Evolutionary conservation across 768 basidiomycete species (phyloP).

Genomic region (Phaeolepiota aurea): DNA sequence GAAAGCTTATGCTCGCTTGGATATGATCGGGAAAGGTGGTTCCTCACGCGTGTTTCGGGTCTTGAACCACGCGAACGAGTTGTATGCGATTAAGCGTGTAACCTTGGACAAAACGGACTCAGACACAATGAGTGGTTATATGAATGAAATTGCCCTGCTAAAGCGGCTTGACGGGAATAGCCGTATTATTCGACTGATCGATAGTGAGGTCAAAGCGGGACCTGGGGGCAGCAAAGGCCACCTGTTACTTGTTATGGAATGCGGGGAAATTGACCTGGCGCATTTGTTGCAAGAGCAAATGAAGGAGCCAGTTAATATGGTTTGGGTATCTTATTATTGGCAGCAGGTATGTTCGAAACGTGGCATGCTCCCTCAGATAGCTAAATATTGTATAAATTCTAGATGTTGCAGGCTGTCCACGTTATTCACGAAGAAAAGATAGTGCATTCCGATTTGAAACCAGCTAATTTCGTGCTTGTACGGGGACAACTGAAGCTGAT

Average conservation of each 20-base stretch:
- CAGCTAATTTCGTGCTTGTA: slow-evolving; percentile 96
- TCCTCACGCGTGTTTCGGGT: slow-evolving; percentile 95
- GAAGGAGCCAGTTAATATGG: slow-evolving; percentile 81
- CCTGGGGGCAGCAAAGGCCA: slow-evolving; percentile 66
- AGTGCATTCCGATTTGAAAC: slow-evolving; percentile 96
- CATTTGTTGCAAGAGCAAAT: slow-evolving; percentile 76
- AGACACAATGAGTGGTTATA: slow-evolving; percentile 86
- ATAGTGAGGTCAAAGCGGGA: slow-evolving; percentile 77
- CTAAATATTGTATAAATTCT: slow-evolving; percentile 4
- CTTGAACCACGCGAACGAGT: slow-evolving; percentile 61
- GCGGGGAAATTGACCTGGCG: slow-evolving; percentile 90
- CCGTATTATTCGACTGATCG: slow-evolving; percentile 85
- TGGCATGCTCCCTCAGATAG: not conserved
- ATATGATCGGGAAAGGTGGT: slow-evolving; percentile 89
- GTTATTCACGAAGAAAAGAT: slow-evolving; percentile 98
- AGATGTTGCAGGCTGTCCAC: slow-evolving; percentile 99
- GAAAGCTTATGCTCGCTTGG: slow-evolving; percentile 74
- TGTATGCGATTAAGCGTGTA: slow-evolving; percentile 91
- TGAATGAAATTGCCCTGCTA: slow-evolving; percentile 92
- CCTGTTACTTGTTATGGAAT: slow-evolving; percentile 90
- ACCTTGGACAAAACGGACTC: slow-evolving; percentile 82
- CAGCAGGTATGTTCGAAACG: slow-evolving; percentile 60
- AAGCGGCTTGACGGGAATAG: slow-evolving; percentile 92
- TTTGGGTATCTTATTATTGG: slow-evolving; percentile 95
- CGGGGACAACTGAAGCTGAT: slow-evolving; percentile 94